Conservation (phyloP, 805 yeast species). For the Candida multigemmis region DNA sequence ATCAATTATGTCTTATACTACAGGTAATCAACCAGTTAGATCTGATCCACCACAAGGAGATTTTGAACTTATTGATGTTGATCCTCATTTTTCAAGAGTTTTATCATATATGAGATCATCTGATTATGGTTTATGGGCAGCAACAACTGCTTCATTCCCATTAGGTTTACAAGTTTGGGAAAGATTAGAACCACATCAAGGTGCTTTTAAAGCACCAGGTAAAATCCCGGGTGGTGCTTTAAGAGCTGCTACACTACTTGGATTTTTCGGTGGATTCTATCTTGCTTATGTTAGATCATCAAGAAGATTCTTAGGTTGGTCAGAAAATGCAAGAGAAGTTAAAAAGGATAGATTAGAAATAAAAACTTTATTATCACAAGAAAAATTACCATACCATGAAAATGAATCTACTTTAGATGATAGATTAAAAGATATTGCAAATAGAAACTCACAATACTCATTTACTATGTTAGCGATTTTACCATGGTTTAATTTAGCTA, state of each 20-base stretch:
- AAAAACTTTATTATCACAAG: slow-evolving; percentile 55
- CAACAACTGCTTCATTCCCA: slow-evolving; percentile 33
- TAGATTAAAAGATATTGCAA: slow-evolving; percentile 65
- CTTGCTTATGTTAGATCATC: slow-evolving; percentile 60
- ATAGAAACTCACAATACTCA: slow-evolving; percentile 70
- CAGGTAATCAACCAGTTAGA: slow-evolving; percentile 32
- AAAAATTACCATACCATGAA: slow-evolving; percentile 58
- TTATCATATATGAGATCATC: slow-evolving; percentile 62
- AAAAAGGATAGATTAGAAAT: slow-evolving; percentile 65
- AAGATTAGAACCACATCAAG: slow-evolving; percentile 31
- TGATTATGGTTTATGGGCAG: slow-evolving; percentile 48
- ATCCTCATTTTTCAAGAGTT: slow-evolving; percentile 69
- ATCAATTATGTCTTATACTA: slow-evolving; percentile 28
- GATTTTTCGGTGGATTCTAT: slow-evolving; percentile 66
- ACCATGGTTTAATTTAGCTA: slow-evolving; percentile 78
- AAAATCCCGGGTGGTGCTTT: slow-evolving; percentile 47
- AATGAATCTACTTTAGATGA: slow-evolving; percentile 48
- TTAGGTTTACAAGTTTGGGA: slow-evolving; percentile 33
- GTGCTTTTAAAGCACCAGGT: slow-evolving; percentile 34
- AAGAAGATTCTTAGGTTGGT: slow-evolving; percentile 68
- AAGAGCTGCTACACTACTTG: slow-evolving; percentile 54
- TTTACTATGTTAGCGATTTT: slow-evolving; percentile 48
- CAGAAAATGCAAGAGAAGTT: slow-evolving; percentile 67
- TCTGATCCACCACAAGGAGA: slow-evolving; percentile 25
- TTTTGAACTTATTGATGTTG: slow-evolving; percentile 57